These are phyloP conservation scores for Tolypocladium nubicola DNA, from an alignment of 2,329 filamentous ascomycete species.

Conservation along the genomic window DNA sequence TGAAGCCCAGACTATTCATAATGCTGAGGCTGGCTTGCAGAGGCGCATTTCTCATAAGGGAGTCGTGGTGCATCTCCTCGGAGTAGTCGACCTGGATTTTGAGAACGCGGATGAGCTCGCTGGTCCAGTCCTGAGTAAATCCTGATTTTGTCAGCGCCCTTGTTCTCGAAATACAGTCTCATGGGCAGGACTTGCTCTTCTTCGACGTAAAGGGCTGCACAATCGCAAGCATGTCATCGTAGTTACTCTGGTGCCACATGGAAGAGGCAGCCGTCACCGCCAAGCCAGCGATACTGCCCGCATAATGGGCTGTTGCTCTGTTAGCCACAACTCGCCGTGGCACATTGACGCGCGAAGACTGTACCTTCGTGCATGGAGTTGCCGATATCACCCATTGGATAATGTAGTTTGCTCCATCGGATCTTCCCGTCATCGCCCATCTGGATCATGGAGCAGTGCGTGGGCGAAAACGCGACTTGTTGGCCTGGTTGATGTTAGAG, in stretches of 20 bases:
- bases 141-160: constrained; percentile 25
- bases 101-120: constrained; percentile 57
- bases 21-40: constrained; percentile 71
- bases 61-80: constrained; percentile 60
- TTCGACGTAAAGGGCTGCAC: constrained; percentile 37
- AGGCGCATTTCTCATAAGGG: constrained; percentile 60
- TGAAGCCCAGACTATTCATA: constrained; percentile 67
- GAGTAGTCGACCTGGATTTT: constrained; percentile 74
- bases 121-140: constrained; percentile 52
- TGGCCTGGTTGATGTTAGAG: constrained; percentile 30
- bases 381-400: constrained; percentile 36
- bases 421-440: constrained; percentile 47
- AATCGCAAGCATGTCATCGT: constrained; percentile 63
- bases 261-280: constrained; percentile 39
- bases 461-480: constrained; percentile 51
- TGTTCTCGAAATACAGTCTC: not conserved
- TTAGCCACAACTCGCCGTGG: constrained; percentile 5
- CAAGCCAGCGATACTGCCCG: constrained; percentile 51
- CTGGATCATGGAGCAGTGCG: constrained; percentile 46
- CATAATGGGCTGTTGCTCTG: constrained; percentile 33
- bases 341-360: not conserved
- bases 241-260: constrained; percentile 36
- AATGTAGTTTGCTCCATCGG: constrained; percentile 46
- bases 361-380: constrained; percentile 38
- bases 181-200: constrained; percentile 14